Evolutionary conservation across 2,329 filamentous ascomycete species (phyloP).

Genomic region (Colletotrichum tropicale): DNA sequence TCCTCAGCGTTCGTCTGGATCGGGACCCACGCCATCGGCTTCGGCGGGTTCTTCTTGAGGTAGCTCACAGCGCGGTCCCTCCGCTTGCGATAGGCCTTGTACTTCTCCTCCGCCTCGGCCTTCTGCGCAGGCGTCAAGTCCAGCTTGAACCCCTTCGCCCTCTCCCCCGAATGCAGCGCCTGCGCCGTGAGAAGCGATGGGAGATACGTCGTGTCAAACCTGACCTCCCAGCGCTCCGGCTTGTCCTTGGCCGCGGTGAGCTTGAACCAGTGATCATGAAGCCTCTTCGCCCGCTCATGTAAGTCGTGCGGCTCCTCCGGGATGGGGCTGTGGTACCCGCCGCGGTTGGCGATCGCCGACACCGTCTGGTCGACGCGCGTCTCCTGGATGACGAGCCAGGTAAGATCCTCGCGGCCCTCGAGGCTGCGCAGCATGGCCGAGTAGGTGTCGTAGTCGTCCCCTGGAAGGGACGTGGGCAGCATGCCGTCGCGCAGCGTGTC

Average conservation of each 20-base stretch:
- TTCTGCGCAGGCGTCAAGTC: conserved; percentile 1
- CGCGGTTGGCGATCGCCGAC: conserved; percentile 11
- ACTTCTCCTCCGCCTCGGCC: background rate
- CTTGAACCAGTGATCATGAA: background rate
- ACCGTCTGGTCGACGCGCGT: conserved; percentile 5
- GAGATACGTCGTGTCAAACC: conserved; percentile 2
- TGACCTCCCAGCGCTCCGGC: conserved; percentile 1
- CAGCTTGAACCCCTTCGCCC: background rate
- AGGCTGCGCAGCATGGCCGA: conserved; percentile 10
- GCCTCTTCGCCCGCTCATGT: background rate
- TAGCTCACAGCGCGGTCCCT: conserved; percentile 12
- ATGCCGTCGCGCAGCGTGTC: conserved; percentile 15
- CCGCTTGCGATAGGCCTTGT: conserved; percentile 11
- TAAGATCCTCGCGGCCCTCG: conserved; percentile 9
- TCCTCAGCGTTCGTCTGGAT: background rate
- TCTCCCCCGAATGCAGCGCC: background rate
- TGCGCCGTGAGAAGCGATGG: background rate
- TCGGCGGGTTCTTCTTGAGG: conserved; percentile 10
- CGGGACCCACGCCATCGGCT: conserved; percentile 11
- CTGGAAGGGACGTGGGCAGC: conserved; percentile 6
- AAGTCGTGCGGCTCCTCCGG: conserved; percentile 16
- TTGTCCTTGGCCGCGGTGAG: background rate
- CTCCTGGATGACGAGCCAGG: conserved; percentile 13
- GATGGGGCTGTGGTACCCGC: conserved; percentile 1
- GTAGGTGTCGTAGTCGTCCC: conserved; percentile 7